phyloP scores from a whole-genome alignment of 805 yeast genomes.

The Isabelozyma gotoi region DNA sequence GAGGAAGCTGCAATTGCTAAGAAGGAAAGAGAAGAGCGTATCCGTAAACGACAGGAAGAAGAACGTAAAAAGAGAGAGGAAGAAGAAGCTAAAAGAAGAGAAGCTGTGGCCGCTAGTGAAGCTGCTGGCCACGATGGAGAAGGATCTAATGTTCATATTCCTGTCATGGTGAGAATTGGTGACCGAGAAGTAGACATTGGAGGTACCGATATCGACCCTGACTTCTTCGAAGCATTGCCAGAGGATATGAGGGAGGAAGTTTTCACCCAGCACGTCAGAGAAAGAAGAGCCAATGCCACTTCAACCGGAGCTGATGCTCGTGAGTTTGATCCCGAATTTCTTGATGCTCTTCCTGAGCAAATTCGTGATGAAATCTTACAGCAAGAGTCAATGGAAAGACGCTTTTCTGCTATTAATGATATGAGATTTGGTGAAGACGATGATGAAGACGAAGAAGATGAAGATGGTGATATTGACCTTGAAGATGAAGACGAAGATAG shows the following conservation, averaged over 20 bases:
- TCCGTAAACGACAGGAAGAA: constrained; percentile 30
- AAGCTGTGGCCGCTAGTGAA: constrained; percentile 15
- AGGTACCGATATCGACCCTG: constrained; percentile 91
- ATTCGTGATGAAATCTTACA: constrained; percentile 63
- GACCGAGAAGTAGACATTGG: constrained; percentile 80
- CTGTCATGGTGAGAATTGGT: constrained; percentile 71
- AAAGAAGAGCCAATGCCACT: constrained; percentile 61
- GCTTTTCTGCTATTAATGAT: constrained; percentile 28
- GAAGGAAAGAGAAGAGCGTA: constrained; percentile 27
- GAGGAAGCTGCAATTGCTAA: constrained; percentile 25
- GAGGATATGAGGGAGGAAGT: constrained; percentile 94
- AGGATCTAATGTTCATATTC: constrained; percentile 27
- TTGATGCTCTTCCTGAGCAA: constrained; percentile 73
- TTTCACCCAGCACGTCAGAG: constrained; percentile 77
- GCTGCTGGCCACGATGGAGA: constrained; percentile 6
- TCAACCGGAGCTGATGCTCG: constrained; percentile 44
- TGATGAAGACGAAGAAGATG: constrained; percentile 20
- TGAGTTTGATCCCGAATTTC: constrained; percentile 77
- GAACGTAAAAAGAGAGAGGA: constrained; percentile 24
- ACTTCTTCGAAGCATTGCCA: constrained; percentile 84
- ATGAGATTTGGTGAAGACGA: constrained; percentile 21
- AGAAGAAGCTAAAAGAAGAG: constrained; percentile 17
- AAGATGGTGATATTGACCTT: constrained; percentile 16
- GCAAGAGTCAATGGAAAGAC: constrained; percentile 49
- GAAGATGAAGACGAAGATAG: constrained; percentile 9